Conservation (phyloP, 257 asterid species). For the Perilla frutescens region DNA sequence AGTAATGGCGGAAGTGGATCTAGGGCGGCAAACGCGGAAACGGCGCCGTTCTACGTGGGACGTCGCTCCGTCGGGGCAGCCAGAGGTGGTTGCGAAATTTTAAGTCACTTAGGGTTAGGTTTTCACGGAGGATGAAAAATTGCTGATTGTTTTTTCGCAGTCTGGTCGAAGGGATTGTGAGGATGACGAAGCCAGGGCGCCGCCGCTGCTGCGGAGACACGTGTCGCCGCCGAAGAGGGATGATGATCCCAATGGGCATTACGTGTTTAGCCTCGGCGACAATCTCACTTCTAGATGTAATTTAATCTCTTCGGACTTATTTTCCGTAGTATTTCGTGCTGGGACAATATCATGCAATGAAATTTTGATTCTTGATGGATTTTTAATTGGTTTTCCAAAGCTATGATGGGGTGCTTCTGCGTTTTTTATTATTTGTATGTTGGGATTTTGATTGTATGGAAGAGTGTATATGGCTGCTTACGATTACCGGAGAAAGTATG, state of each 20-base stretch:
- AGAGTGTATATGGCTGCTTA: slow-evolving; percentile 2
- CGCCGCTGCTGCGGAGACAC: slow-evolving; percentile 47
- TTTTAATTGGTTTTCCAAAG: neutral
- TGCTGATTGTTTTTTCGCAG: slow-evolving; percentile 31
- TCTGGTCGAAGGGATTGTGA: slow-evolving; percentile 42
- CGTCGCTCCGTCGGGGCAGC: slow-evolving; percentile 52
- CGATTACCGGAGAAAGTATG: neutral
- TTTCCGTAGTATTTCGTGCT: neutral
- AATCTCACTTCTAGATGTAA: slow-evolving; percentile 86
- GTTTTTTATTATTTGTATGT: neutral
- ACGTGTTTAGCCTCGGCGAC: slow-evolving; percentile 74
- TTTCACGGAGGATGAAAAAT: slow-evolving; percentile 16
- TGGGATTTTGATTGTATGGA: slow-evolving; percentile 8
- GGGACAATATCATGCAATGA: slow-evolving; percentile 10
- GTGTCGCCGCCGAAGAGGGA: slow-evolving; percentile 74
- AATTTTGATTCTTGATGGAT: slow-evolving; percentile 16
- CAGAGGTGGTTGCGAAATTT: slow-evolving; percentile 43
- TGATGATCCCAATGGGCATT: slow-evolving; percentile 78
- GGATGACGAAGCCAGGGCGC: slow-evolving; percentile 45
- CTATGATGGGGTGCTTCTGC: neutral
- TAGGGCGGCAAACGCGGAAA: slow-evolving; percentile 47
- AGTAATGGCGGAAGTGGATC: slow-evolving; percentile 49
- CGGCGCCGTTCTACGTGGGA: slow-evolving; percentile 77
- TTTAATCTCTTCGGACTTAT: neutral
- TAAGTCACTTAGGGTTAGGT: slow-evolving; percentile 38